phyloP scores from a whole-genome alignment of 768 basidiomycete genomes.

The Termitomyces sp. region DNA sequence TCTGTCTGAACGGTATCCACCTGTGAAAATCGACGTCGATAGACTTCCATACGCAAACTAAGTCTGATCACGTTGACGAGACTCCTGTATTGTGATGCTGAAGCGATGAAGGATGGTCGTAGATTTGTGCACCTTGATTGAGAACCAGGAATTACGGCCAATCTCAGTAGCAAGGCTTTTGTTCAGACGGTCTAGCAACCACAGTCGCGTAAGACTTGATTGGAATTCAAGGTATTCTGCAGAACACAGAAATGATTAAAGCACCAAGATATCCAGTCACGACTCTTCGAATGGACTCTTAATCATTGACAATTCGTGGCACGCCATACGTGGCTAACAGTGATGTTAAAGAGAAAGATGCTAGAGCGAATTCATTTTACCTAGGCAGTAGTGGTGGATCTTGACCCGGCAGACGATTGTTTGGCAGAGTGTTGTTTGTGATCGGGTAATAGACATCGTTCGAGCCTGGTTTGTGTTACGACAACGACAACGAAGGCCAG shows the following conservation, averaged over 20 bases:
- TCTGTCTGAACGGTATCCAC: not conserved
- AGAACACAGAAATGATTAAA: not conserved
- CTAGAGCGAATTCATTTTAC: not conserved
- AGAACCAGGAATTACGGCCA: not conserved
- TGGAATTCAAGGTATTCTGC: not conserved
- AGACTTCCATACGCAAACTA: not conserved
- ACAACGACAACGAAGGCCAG: conserved; percentile 28
- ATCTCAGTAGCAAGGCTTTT: not conserved
- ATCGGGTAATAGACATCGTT: conserved; percentile 16
- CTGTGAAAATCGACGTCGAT: not conserved
- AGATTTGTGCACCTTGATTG: not conserved
- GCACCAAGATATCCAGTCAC: too few relatives aligned
- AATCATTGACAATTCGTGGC: not conserved
- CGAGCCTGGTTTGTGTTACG: conserved; percentile 20
- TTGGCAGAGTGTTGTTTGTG: conserved; percentile 13
- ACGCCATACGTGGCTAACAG: not conserved
- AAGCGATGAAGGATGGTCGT: not conserved
- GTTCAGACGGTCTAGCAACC: not conserved
- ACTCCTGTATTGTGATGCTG: not conserved
- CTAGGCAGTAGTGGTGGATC: not conserved
- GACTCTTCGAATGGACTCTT: not conserved
- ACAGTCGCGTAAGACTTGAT: not conserved
- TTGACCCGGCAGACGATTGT: not conserved
- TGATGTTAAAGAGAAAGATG: too few relatives aligned
- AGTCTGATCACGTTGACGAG: not conserved